Conservation (phyloP, 2,329 filamentous ascomycete genomes). For the Fusarium sp. region DNA sequence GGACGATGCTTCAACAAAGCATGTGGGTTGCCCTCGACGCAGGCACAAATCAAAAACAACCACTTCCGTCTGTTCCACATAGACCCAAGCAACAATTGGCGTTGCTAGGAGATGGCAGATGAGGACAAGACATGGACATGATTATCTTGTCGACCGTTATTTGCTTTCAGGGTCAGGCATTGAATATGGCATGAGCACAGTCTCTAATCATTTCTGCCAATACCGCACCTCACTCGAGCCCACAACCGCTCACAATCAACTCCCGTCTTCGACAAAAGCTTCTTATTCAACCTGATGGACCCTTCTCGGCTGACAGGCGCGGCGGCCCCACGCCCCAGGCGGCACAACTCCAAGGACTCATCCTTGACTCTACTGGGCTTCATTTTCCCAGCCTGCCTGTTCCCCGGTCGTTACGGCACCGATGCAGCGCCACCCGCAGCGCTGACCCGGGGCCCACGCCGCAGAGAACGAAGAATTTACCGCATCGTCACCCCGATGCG, state of each 20-base stretch:
- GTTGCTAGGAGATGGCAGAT: constrained; percentile 1
- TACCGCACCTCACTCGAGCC: neutral
- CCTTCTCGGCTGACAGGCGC: constrained; percentile 29
- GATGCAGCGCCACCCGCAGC: constrained; percentile 33
- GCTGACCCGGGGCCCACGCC: constrained; percentile 35
- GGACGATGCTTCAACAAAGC: neutral
- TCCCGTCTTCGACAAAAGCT: neutral
- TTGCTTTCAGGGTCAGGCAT: neutral
- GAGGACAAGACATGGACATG: neutral
- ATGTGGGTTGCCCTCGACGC: constrained; percentile 18
- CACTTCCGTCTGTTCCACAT: neutral
- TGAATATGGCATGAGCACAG: neutral
- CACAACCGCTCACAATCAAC: neutral
- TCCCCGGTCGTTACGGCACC: constrained; percentile 33
- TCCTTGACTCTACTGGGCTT: constrained; percentile 17
- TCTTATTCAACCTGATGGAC: neutral
- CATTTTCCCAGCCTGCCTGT: constrained; percentile 29
- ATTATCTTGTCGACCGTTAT: neutral
- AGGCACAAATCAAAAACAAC: constrained; percentile 5
- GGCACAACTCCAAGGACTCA: constrained; percentile 15
- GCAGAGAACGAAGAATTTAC: constrained; percentile 41
- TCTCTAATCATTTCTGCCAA: neutral
- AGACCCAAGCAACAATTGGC: neutral
- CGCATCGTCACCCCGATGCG: constrained; percentile 38
- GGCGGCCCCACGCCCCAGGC: constrained; percentile 13